A percentile compares a stretch with the other conserved stretches of the same genome.
phyloP scores from a whole-genome alignment of 176 grass and related monocot genomes.

The Elaeis guineensis region DNA sequence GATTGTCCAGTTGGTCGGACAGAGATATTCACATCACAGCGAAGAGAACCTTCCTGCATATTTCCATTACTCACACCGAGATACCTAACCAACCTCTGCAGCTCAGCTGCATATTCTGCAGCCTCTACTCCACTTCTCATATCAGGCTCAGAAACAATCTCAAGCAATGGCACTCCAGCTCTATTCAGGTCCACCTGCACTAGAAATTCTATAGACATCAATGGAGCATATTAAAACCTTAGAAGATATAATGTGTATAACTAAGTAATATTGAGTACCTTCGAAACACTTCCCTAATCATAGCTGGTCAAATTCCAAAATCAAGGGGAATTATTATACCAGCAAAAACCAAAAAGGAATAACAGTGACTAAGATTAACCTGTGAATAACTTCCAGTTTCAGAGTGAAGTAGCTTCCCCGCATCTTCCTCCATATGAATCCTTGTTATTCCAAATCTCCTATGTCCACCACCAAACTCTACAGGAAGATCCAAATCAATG shows the following conservation, averaged over 20 bases:
- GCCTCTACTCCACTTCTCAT: conserved; percentile 83
- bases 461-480: conserved; percentile 87
- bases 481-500: conserved; percentile 71
- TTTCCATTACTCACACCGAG: conserved; percentile 91
- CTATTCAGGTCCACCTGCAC: conserved; percentile 84
- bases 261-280: too few relatives aligned
- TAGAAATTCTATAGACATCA: neutral
- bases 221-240: too few relatives aligned
- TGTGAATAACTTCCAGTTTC: conserved; percentile 69
- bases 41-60: conserved; percentile 96
- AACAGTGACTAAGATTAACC: conserved; percentile 25
- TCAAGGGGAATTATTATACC: too few relatives aligned
- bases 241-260: too few relatives aligned
- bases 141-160: conserved; percentile 80
- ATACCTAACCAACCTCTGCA: conserved; percentile 80
- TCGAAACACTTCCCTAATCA: too few relatives aligned
- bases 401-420: conserved; percentile 87
- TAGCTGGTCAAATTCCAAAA: too few relatives aligned
- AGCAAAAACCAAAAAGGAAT: neutral
- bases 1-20: conserved; percentile 57
- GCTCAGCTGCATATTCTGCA: conserved; percentile 73
- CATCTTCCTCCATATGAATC: conserved; percentile 99
- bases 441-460: conserved; percentile 81
- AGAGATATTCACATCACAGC: conserved; percentile 96
- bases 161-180: conserved; percentile 86